Evolutionary conservation across 345 rosid genomes (phyloP), one percentile per base, ranked within the genome.

Genomic region (Zanthoxylum bungeanum): DNA sequence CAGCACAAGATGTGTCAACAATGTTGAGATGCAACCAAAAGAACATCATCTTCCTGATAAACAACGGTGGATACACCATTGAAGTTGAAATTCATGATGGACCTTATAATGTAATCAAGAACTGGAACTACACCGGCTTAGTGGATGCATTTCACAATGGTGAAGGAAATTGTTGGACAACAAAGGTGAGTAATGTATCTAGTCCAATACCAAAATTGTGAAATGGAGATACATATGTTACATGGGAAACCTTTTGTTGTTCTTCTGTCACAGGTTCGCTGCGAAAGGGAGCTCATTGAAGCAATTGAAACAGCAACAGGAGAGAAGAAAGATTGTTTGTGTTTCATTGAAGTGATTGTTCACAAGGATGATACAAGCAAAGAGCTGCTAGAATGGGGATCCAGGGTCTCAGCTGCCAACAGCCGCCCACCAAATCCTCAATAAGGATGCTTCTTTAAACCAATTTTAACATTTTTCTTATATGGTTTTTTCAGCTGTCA

Each of bases 291-390:
- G 58, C 80, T 86, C 2, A 53, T 64, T 19, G 75, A 74, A 33
- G 87, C 89, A n/a, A 83, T 86, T 8, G 61, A 72, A 24, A 77
- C 50, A 0, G 85, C 84, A 7, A 72, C 75, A 1, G 87, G 53
- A 57, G 66, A 76, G 22, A 79, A 79, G 77, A 72, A 76, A 51
- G 85, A 86, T 67, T 73, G 84, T 75, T 31, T 86, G 52, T 83
- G 85, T 76, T 85, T 85, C 82, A 79, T 85, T 44, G 87, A 85
- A 73, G 82, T 85, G 42, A 81, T 78, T 22, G 80, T 72, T 63
- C 89, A 86, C 75, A 83, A 83, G 75, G 89, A 86, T 57, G 89
- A 86, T 63, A 83, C 87, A 16, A 81, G 87, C 81, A 86, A 81
- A 76, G 87, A 81, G 73, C 73, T 83, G 22, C 63, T 86, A 44